Conservation (phyloP, 2,329 filamentous ascomycete genomes). For the Pseudopithomyces chartarum region DNA sequence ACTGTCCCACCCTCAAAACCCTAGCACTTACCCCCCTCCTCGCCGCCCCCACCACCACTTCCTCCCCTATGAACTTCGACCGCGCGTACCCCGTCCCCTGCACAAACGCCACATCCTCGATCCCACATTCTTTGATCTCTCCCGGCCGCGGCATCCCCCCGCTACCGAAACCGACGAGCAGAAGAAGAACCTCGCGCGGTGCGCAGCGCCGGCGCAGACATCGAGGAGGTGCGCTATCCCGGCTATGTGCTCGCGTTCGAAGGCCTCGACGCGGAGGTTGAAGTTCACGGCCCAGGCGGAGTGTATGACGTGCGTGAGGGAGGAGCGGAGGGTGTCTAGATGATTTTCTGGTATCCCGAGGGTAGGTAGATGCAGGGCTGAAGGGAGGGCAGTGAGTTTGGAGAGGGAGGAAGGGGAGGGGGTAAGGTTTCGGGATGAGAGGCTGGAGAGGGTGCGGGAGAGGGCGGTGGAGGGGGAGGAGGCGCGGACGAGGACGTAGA, state of each 20-base stretch:
- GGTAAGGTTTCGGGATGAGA: slow-evolving; percentile 44
- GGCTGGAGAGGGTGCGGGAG: slow-evolving; percentile 43
- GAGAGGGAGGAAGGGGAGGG: slow-evolving; percentile 25
- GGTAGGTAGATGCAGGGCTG: slow-evolving; percentile 47
- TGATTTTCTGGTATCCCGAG: slow-evolving; percentile 46
- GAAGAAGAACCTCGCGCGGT: slow-evolving; percentile 49
- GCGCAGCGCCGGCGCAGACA: slow-evolving; percentile 40
- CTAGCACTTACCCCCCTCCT: slow-evolving; percentile 27
- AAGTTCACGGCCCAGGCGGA: slow-evolving; percentile 63
- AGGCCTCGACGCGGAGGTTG: slow-evolving; percentile 57
- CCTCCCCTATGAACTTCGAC: slow-evolving; percentile 57
- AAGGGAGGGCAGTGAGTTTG: slow-evolving; percentile 46
- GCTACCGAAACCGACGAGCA: slow-evolving; percentile 54
- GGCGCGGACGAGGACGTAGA: slow-evolving; percentile 61
- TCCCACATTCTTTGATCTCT: slow-evolving; percentile 41
- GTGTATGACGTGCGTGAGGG: slow-evolving; percentile 55
- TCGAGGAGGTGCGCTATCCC: slow-evolving; percentile 53
- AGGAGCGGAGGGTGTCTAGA: slow-evolving; percentile 15
- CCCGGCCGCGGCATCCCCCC: slow-evolving; percentile 46
- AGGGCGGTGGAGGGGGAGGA: slow-evolving; percentile 38
- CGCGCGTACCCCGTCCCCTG: slow-evolving; percentile 59
- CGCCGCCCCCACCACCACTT: slow-evolving; percentile 43
- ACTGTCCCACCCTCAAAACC: slow-evolving; percentile 52
- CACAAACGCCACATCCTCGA: slow-evolving; percentile 46
- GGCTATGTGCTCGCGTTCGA: slow-evolving; percentile 53